Evolutionary conservation across 306 rosid genomes (phyloP), one percentile per base, ranked within the genome.

Genomic region (Gleditsia sinensis): DNA sequence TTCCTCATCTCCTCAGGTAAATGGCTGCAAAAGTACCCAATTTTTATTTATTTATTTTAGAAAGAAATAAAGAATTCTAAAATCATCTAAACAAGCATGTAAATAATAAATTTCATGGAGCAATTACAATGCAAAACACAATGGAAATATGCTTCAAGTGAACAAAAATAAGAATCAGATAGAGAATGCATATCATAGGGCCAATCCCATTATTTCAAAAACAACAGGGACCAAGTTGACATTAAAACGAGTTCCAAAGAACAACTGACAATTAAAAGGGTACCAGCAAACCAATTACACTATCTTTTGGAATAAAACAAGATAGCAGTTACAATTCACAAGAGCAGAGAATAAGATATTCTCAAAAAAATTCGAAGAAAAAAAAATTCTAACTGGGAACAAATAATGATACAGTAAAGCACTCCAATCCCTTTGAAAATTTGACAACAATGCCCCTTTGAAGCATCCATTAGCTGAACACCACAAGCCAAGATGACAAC

Each of bases 1-100:
- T 87, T 93, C 81, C 98, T 89, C 96, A 91, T 86, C 80, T 93
- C 97, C 82, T 93, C 98, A 4, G 97, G 98, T 80, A 93, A 89
- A 81, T 91, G 83, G 80, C 98, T 93, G 89, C 86, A 87, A 82
- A 28, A 56, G 49, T 57, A 66, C n/a, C n/a, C n/a, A n/a, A n/a
- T n/a, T n/a, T n/a, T n/a, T n/a, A n/a, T n/a, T n/a, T n/a, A n/a
- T n/a, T n/a, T n/a, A n/a, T n/a, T n/a, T n/a, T 19, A 49, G 66
- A 58, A 48, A 19, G 20, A 45, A 55, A 37, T 24, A 61, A 58
- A 9, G 50, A 62, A 65, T 20, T 61, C 79, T 45, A 67, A 7
- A 78, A 25, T 69, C 37, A 75, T 60, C 1, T 2, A 17, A 9
- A 56, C 54, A 73, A 63, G 16, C 54, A 69, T 12, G 30, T 49